Conservation (phyloP, 208 protist species). For the Leishmania guyanensis region DNA sequence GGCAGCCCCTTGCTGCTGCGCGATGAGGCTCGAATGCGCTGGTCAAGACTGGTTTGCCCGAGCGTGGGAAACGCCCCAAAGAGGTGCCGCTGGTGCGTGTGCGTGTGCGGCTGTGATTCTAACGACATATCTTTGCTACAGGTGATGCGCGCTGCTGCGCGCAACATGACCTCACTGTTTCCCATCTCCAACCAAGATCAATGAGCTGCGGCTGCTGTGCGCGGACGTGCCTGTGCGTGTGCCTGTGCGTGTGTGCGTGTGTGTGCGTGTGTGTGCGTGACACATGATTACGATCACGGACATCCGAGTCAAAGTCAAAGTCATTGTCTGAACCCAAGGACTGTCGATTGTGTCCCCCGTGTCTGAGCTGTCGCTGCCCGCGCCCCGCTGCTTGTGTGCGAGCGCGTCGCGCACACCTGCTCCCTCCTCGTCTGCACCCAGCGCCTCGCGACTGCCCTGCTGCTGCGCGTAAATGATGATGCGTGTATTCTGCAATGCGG, state of each 20-base stretch:
- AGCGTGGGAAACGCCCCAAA: slow-evolving; percentile 68
- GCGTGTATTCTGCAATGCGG: slow-evolving; percentile 35
- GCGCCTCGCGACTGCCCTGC: background rate
- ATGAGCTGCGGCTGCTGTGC: slow-evolving; percentile 26
- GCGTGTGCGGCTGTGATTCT: slow-evolving; percentile 35
- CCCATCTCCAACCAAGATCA: slow-evolving; percentile 53
- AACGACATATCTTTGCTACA: slow-evolving; percentile 53
- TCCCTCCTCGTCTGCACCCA: background rate
- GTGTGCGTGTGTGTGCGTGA: slow-evolving; percentile 1
- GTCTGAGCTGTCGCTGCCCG: slow-evolving; percentile 26
- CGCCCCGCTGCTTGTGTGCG: background rate
- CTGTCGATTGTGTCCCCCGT: slow-evolving; percentile 42
- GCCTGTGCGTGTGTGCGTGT: slow-evolving; percentile 13
- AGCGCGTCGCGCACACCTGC: background rate
- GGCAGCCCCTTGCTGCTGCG: background rate
- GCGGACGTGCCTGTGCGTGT: background rate
- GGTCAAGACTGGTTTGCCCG: slow-evolving; percentile 29
- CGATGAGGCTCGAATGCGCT: slow-evolving; percentile 57
- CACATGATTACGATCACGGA: slow-evolving; percentile 38
- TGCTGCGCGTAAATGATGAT: slow-evolving; percentile 29
- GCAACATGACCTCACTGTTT: slow-evolving; percentile 41
- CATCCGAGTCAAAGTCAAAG: slow-evolving; percentile 35
- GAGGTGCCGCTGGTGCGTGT: slow-evolving; percentile 10
- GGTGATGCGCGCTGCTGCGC: slow-evolving; percentile 28
- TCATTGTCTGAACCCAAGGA: slow-evolving; percentile 16